Percentiles rank a stretch among this genome's conserved stretches.
Conservation (phyloP, 73 alveolate species). For the Paramecium biaurelia region DNA sequence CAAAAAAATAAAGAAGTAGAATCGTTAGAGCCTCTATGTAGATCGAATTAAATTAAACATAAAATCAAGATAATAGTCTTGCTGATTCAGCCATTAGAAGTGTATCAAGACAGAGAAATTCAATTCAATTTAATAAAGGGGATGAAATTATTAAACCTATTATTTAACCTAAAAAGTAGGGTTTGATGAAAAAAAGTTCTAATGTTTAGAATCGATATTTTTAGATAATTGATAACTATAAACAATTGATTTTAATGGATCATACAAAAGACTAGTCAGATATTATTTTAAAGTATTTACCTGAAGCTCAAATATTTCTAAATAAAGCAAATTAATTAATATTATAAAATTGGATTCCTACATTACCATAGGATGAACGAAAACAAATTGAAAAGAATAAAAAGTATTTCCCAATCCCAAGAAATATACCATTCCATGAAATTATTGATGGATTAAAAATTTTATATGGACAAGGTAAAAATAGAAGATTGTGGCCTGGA, state of each 20-base stretch:
- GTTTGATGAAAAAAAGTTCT: neutral
- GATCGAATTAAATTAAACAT: neutral
- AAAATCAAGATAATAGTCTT: neutral
- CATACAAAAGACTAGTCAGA: slow-evolving; percentile 52
- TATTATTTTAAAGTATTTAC: neutral
- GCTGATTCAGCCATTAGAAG: slow-evolving; percentile 11
- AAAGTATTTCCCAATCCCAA: slow-evolving; percentile 52
- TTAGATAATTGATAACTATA: neutral
- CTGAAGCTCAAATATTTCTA: slow-evolving; percentile 1
- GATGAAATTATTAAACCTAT: neutral
- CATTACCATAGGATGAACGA: slow-evolving; percentile 49
- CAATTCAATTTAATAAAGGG: neutral
- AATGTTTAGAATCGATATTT: neutral
- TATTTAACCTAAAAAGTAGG: neutral
- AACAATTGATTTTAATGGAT: slow-evolving; percentile 14
- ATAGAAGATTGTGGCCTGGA: slow-evolving; percentile 56
- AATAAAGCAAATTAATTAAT: neutral
- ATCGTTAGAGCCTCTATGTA: neutral
- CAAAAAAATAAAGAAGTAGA: neutral
- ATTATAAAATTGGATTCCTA: slow-evolving; percentile 50
- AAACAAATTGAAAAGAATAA: slow-evolving; percentile 46
- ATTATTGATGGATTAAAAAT: slow-evolving; percentile 22
- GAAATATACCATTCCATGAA: neutral
- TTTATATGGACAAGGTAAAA: slow-evolving; percentile 51
- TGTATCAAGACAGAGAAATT: neutral